Percentiles rank a stretch among this genome's conserved stretches.
These are phyloP conservation scores for Arthroderma uncinatum DNA, from an alignment of 2,329 filamentous ascomycete species.

Conservation along the genomic window DNA sequence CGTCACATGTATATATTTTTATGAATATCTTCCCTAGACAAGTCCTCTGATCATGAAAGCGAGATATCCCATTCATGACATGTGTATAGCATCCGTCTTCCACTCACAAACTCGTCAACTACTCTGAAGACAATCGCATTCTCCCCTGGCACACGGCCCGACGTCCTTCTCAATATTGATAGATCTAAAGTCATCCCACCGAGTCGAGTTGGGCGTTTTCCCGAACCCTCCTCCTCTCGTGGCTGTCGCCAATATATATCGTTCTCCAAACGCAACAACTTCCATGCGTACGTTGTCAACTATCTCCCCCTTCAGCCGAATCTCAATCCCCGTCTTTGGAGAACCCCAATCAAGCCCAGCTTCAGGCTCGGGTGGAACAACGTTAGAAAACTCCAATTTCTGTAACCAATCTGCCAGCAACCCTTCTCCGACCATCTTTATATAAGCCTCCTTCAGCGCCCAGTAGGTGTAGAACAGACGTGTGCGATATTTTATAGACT, in stretches of 20 bases:
- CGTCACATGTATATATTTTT: neutral
- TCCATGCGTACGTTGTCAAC: slow-evolving; percentile 46
- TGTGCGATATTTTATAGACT: slow-evolving; percentile 44
- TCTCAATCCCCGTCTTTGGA: slow-evolving; percentile 36
- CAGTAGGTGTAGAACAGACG: slow-evolving; percentile 54
- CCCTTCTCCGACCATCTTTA: slow-evolving; percentile 56
- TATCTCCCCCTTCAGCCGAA: slow-evolving; percentile 38
- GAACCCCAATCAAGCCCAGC: slow-evolving; percentile 23
- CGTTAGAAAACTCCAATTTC: slow-evolving; percentile 49
- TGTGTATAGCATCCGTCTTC: too few species aligned
- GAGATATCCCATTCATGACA: too few species aligned
- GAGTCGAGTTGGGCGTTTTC: slow-evolving; percentile 13
- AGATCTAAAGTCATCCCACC: slow-evolving; percentile 32
- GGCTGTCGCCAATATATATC: slow-evolving; percentile 50
- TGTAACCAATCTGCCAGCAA: slow-evolving; percentile 51
- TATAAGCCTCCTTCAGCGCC: slow-evolving; percentile 55
- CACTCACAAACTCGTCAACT: too few species aligned
- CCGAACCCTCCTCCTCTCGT: slow-evolving; percentile 27
- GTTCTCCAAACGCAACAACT: slow-evolving; percentile 47
- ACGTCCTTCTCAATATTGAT: slow-evolving; percentile 41
- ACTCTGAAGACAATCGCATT: slow-evolving; percentile 19
- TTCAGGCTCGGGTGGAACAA: slow-evolving; percentile 25
- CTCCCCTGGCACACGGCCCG: slow-evolving; percentile 30
- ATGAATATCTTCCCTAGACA: too few species aligned
- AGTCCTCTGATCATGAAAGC: too few species aligned